Percentiles rank a stretch among this genome's conserved stretches.
Conservation (phyloP, 306 rosid species). For the Vicia faba region DNA sequence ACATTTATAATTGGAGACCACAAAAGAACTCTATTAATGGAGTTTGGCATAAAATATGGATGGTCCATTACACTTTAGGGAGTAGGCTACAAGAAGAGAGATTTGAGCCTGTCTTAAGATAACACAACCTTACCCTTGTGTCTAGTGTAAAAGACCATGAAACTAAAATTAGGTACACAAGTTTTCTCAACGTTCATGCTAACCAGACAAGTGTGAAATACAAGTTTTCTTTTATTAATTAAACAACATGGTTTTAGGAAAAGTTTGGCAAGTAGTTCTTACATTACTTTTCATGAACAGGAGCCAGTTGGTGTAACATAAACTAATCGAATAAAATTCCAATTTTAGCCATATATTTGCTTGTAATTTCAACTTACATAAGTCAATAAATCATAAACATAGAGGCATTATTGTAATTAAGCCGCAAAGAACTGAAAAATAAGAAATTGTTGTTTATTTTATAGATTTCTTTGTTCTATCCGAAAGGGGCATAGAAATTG, state of each 20-base stretch:
- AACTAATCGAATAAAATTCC: not conserved
- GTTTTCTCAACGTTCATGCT: not conserved
- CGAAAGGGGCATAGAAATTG: conserved; percentile 14
- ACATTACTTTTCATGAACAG: conserved; percentile 10
- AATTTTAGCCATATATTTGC: not conserved
- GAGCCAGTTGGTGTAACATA: conserved; percentile 24
- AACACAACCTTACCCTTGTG: not conserved
- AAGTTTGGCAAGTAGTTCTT: conserved; percentile 14
- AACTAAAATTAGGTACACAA: not conserved
- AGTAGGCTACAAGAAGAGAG: too few species aligned
- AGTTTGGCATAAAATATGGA: not conserved
- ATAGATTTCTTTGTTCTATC: not conserved
- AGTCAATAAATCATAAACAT: conserved; percentile 1
- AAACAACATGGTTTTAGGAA: not conserved
- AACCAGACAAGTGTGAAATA: not conserved
- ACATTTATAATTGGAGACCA: too few species aligned
- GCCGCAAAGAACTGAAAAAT: not conserved
- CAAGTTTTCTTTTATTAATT: not conserved
- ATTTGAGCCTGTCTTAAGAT: not conserved
- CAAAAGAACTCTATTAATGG: too few species aligned
- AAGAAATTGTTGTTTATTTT: not conserved
- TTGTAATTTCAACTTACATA: not conserved
- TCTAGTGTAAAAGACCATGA: not conserved
- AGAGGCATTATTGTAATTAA: conserved; percentile 16
- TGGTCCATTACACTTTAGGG: too few species aligned